Base-by-base conservation (phyloP, 306 rosid species). In the Pterocarpus santalinus region DNA sequence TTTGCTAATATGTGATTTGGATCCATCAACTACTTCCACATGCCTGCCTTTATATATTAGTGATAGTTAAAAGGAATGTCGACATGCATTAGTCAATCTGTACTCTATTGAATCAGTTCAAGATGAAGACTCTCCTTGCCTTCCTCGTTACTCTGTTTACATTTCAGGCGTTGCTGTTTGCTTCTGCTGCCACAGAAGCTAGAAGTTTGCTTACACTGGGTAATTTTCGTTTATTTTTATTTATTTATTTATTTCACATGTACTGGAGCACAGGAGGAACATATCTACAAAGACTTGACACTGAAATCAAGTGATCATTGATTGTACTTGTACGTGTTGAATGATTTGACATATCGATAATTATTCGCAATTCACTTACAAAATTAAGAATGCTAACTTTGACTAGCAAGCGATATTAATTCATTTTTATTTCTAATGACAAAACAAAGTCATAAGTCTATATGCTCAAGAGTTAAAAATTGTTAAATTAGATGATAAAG, bases 11-110 rank as follows among this genome's bases (percentile, higher is more conserved):
- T 41, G 53, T 72, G 79, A 76, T 76, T 72, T 30, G 51, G 85
- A 82, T 82, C n/a, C 63, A 63, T 63, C 79, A 82, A 70, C 86
- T 53, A 12, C 81, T 68, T 58, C 71, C 77, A 47, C 12, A 46
- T 81, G 33, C 52, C 44, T 11, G 14, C 15, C 49, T 57, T 2
- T 33, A 44, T 79, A 49, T 58, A 79, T 17, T 16, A n/a, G n/a
- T 52, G 30, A 55, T 14, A 52, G 17, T 16, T 1, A 5, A 30
- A 61, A 32, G 12, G 4, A 63, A 64, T 3, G 52, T 53, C 64
- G 28, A 22, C 28, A 72, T 16, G 43, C 65, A 77, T 8, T 49
- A 43, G 32, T 38, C 39, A 6, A 14, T 1, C n/a, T 53, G 7
- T 41, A 22, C 46, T 65, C 8, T 55, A 66, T 5, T n/a, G 5